These are phyloP conservation scores for Cystobasidium onofrii DNA, from an alignment of 768 basidiomycete genomes.

Conservation along the genomic window DNA sequence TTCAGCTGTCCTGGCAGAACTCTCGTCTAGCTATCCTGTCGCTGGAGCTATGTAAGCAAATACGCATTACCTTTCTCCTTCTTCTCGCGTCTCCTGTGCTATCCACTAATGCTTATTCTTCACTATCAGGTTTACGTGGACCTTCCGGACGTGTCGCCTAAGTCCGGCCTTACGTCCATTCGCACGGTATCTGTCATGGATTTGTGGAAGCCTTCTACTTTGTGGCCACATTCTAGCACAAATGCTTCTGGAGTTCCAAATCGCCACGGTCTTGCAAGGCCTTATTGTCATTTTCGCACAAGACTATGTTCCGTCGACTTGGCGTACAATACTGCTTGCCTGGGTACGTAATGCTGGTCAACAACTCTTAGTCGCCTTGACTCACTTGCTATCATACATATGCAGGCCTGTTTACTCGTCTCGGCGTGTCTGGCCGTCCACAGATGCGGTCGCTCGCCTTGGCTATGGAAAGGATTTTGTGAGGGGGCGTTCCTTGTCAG, in stretches of 20 bases:
- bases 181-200: slow-evolving; percentile 40
- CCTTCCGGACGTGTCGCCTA: slow-evolving; percentile 38
- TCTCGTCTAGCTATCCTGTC: slow-evolving; percentile 41
- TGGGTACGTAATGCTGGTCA: slow-evolving; percentile 28
- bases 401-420: slow-evolving; percentile 18
- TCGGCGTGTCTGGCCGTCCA: slow-evolving; percentile 34
- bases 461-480: slow-evolving; percentile 38
- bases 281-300: slow-evolving; percentile 34
- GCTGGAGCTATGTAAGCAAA: slow-evolving; percentile 32
- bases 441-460: slow-evolving; percentile 35
- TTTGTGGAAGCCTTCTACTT: slow-evolving; percentile 37
- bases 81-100: too few species aligned
- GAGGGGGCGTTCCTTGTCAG: not conserved
- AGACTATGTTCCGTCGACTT: slow-evolving; percentile 25
- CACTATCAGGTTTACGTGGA: slow-evolving; percentile 39
- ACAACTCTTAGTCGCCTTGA: not conserved
- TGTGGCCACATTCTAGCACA: slow-evolving; percentile 39
- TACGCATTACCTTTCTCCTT: too few species aligned
- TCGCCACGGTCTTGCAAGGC: slow-evolving; percentile 38
- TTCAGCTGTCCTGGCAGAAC: slow-evolving; percentile 40
- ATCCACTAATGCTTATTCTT: too few species aligned
- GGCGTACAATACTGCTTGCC: slow-evolving; percentile 35
- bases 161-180: slow-evolving; percentile 30
- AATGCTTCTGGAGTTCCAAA: slow-evolving; percentile 40
- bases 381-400: not conserved